phyloP scores from a whole-genome alignment of 2,329 filamentous ascomycete species.

The Fonsecaea pugnacius region DNA sequence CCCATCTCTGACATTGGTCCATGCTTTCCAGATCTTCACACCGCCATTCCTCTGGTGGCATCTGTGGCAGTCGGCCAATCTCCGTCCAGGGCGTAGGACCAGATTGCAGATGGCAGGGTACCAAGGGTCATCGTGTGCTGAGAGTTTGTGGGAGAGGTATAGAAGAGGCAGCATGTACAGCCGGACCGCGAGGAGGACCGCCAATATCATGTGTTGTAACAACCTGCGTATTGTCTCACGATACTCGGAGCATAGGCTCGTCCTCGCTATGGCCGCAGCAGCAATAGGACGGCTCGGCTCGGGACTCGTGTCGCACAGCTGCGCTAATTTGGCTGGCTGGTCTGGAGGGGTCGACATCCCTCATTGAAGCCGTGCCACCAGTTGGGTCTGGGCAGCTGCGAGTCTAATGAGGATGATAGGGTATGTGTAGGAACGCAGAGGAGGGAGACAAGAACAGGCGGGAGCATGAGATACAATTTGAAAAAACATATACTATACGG shows the following conservation, averaged over 20 bases:
- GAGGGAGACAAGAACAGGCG: not conserved
- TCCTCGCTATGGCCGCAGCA: not conserved
- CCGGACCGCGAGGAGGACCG: conserved; percentile 24
- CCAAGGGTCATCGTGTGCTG: conserved; percentile 21
- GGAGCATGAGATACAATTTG: not conserved
- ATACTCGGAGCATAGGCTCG: conserved; percentile 42
- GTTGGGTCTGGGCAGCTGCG: not conserved
- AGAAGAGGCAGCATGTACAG: conserved; percentile 33
- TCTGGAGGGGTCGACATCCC: not conserved
- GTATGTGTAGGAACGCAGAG: not conserved
- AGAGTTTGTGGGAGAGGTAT: conserved; percentile 29
- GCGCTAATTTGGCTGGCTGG: not conserved
- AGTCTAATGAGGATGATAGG: not conserved
- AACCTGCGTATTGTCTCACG: conserved; percentile 23
- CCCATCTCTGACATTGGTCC: conserved; percentile 14
- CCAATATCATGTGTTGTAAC: conserved; percentile 27
- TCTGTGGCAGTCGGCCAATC: conserved; percentile 7
- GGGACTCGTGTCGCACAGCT: not conserved
- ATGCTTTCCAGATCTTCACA: not conserved
- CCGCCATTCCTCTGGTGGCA: conserved; percentile 6
- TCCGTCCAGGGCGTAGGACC: conserved; percentile 14
- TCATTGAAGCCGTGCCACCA: not conserved
- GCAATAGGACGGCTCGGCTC: not conserved
- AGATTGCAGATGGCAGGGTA: conserved; percentile 25
- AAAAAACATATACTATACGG: not conserved